Evolutionary conservation across 441 rosid genomes (phyloP), one percentile per base, ranked within the genome.

Genomic region (Adansonia madagascariensis): DNA sequence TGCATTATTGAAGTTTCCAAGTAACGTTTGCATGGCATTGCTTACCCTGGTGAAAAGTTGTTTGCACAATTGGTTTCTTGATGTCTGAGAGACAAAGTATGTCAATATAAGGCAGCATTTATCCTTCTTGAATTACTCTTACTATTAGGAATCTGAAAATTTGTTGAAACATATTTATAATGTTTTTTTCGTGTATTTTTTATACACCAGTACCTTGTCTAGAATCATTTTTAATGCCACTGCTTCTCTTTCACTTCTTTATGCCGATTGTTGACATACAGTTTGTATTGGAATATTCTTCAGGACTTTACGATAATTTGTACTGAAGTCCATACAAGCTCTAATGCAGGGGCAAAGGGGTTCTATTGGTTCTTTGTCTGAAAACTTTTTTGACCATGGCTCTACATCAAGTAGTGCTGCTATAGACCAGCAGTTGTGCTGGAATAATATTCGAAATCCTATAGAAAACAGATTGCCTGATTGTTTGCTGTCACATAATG

Each of bases 261-360:
- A 60, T 80, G 64, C 52, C 71, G 76, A 84, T 20, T 77, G 12
- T 47, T 24, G 27, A 49, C 22, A 78, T 65, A 57, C 62, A 6
- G 47, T 35, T 52, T 80, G 68, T 24, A 8, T 46, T 80, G 76
- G 46, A 52, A 60, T 24, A 71, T 75, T 72, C 67, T 56, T 59
- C 77, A 39, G 80, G 64, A 61, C 41, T 31, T 60, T 2, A 10
- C n/a, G 2, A 44, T 80, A 70, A 59, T 49, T 80, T 69, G 14
- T 66, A 39, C 64, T 71, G 69, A 71, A 46, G 77, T 73, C 43
- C 8, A 15, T 49, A 78, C 46, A 53, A 79, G 76, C 86, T 87
- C 81, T 80, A 79, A 95, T 95, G 99, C 97, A 93, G 87, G 92
- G 99, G 85, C 94, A 91, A 81, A 91, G 92, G 84, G 91, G 91